These are phyloP conservation scores for Colletotrichum tropicicola DNA, from an alignment of 2,329 filamentous ascomycete species.

Conservation along the genomic window DNA sequence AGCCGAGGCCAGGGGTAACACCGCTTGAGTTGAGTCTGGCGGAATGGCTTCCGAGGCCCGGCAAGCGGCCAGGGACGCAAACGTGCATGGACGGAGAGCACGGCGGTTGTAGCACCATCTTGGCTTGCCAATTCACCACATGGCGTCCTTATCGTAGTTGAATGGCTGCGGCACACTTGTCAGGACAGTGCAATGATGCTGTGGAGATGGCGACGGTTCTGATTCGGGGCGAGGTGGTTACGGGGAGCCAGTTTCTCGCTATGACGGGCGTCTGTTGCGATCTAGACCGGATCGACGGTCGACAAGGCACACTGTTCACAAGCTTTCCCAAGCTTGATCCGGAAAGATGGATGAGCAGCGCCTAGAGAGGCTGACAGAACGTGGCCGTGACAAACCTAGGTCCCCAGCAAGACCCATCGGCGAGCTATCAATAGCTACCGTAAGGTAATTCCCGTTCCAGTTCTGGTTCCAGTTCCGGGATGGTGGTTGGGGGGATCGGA, in stretches of 20 bases:
- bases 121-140: neutral
- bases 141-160: neutral
- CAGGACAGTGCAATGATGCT: neutral
- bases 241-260: neutral
- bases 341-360: constrained; percentile 10
- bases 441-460: neutral
- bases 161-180: neutral
- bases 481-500: constrained; percentile 3
- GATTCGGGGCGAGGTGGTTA: neutral
- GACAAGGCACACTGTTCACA: constrained; percentile 10
- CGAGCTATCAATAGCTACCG: too few relatives aligned
- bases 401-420: too few relatives aligned
- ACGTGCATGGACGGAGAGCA: neutral
- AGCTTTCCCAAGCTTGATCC: constrained; percentile 4
- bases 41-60: constrained; percentile 7
- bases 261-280: neutral
- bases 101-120: neutral
- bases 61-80: neutral
- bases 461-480: constrained; percentile 10
- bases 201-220: neutral
- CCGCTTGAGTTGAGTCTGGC: neutral
- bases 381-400: too few relatives aligned
- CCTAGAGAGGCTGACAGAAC: constrained; percentile 1
- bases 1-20: neutral
- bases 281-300: constrained; percentile 18